Base-by-base conservation (phyloP, 2,329 filamentous ascomycete species). In the Remersonia thermophila region DNA sequence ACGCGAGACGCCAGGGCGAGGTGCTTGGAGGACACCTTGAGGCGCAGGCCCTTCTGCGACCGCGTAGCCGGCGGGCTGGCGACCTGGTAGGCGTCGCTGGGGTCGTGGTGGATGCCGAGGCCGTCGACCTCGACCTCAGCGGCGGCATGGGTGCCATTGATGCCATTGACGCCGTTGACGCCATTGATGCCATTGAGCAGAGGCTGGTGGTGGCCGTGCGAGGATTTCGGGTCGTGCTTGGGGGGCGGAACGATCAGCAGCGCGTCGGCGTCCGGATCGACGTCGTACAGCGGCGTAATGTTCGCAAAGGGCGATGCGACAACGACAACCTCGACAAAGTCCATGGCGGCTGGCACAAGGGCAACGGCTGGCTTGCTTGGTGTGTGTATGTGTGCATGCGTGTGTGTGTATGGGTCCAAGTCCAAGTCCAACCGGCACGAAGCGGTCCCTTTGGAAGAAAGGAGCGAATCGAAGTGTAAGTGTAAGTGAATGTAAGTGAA, bases 1-100 rank as follows among this genome's bases (percentile, higher is more conserved):
- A 41, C 39, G 15, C 44, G 41, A 7, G 58, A 61, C 1, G 57
- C 56, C 5, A 59, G 47, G 14, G 45, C 47, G n/a, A 61, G 47
- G 37, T 60, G 58, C 36, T 49, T 53, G 2, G 56, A 57, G 2
- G 57, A 60, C 11, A 53, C 50, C 37, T 58, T 58, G 51, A 58
- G 51, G 38, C 51, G 51, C 32, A 56, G 43, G 3, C 52, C 53
- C 1, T 45, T 36, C 5, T 32, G 35, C 5, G 41, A 39, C 8
- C 41, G 37, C 5, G 35, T 23, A 5, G 20, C 20, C 5, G 20
- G 20, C 9, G 20, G 20, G 20, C 20, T 23, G 20, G 20, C 20
- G 9, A 23, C 20, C 20, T 23, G 20, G 20, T 23, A 23, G 20
- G 20, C 20, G 20, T 23, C 20, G 9, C 9, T 23, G 9, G 20